These are phyloP conservation scores for Oleoguttula mirabilis DNA, from an alignment of 495 filamentous ascomycete species.

Conservation along the genomic window DNA sequence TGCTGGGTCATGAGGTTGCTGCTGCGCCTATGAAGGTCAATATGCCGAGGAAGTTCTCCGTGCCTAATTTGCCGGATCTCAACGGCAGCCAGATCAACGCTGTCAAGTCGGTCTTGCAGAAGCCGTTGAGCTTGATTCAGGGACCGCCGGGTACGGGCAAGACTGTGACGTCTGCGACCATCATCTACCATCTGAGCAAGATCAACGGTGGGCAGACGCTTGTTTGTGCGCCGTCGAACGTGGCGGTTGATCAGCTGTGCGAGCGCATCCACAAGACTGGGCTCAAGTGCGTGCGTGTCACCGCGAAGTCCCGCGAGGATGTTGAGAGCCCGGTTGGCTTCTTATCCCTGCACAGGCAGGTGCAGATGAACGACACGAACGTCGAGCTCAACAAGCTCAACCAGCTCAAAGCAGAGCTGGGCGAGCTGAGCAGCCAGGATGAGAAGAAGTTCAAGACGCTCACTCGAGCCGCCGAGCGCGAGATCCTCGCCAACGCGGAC, in stretches of 20 bases:
- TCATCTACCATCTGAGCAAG: conserved; percentile 95
- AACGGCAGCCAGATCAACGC: conserved; percentile 94
- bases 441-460: conserved; percentile 97
- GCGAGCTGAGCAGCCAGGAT: conserved; percentile 88
- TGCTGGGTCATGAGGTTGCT: conserved; percentile 91
- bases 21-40: conserved; percentile 94
- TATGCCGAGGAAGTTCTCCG: conserved; percentile 92
- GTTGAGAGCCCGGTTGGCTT: conserved; percentile 95
- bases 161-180: conserved; percentile 97
- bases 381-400: conserved; percentile 82
- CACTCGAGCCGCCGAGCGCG: conserved; percentile 84
- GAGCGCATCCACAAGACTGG: conserved; percentile 93
- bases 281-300: conserved; percentile 93
- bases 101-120: conserved; percentile 88
- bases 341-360: conserved; percentile 89
- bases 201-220: conserved; percentile 90
- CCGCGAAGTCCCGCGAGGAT: conserved; percentile 95
- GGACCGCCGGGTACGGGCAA: conserved; percentile 96
- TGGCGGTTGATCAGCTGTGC: conserved; percentile 96
- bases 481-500: conserved; percentile 91
- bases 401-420: conserved; percentile 80
- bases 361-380: conserved; percentile 93
- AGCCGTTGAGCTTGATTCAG: conserved; percentile 89
- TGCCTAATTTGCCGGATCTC: conserved; percentile 87
- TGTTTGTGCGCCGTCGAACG: conserved; percentile 96